phyloP scores from a whole-genome alignment of 345 rosid genomes.

The Citrus sp. region DNA sequence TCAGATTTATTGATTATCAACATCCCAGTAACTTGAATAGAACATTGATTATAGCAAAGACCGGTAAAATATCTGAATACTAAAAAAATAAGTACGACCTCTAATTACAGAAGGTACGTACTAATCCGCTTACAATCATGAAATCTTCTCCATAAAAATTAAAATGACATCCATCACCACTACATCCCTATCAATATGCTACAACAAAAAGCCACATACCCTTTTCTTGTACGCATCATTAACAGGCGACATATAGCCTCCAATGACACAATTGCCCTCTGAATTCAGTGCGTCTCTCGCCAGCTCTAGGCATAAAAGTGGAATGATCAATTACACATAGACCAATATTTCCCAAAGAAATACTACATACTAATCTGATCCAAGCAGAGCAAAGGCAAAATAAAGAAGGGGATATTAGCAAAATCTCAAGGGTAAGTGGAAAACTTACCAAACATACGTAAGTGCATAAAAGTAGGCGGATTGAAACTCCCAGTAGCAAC shows the following conservation, averaged over 20 bases:
- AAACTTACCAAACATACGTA: slow-evolving; percentile 81
- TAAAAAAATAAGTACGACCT: background rate
- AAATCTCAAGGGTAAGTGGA: background rate
- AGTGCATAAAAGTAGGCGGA: slow-evolving; percentile 96
- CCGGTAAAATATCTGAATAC: background rate
- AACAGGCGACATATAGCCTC: slow-evolving; percentile 94
- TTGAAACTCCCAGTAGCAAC: slow-evolving; percentile 92
- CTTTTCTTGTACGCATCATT: slow-evolving; percentile 76
- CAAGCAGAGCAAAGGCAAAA: background rate
- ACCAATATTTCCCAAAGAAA: background rate
- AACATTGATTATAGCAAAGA: background rate
- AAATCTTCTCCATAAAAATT: background rate
- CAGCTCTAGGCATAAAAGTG: slow-evolving; percentile 49
- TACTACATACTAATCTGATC: background rate
- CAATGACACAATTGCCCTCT: slow-evolving; percentile 68
- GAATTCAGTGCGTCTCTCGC: slow-evolving; percentile 72
- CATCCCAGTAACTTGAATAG: background rate
- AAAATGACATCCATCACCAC: background rate
- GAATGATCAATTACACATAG: slow-evolving; percentile 3
- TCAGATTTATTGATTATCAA: background rate
- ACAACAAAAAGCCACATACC: slow-evolving; percentile 32
- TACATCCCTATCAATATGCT: background rate
- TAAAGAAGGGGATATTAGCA: background rate
- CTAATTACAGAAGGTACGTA: background rate
- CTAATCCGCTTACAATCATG: background rate